These are phyloP conservation scores for Rutstroemia sp. DNA, from an alignment of 2,329 filamentous ascomycete genomes.

Conservation along the genomic window DNA sequence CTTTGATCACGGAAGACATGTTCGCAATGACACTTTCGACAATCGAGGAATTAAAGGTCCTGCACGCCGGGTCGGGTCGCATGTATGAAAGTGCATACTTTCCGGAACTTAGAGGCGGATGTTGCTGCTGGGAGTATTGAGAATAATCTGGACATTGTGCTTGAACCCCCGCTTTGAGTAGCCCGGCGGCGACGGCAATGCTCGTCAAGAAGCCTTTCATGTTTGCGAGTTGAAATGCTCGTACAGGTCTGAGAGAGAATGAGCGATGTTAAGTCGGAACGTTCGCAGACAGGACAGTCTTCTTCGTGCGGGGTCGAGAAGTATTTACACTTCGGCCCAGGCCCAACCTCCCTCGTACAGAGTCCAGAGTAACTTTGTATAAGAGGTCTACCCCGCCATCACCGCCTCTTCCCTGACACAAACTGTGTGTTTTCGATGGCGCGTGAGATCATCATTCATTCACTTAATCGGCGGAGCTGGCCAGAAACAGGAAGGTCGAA, in stretches of 20 bases:
- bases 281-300: background rate
- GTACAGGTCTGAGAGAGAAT: background rate
- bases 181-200: background rate
- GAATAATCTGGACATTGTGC: slow-evolving; percentile 57
- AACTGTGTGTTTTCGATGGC: background rate
- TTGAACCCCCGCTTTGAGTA: background rate
- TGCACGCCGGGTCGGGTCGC: slow-evolving; percentile 66
- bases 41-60: slow-evolving; percentile 69
- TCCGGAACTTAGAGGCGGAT: slow-evolving; percentile 70
- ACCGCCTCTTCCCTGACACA: background rate
- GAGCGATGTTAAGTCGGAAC: too few species aligned
- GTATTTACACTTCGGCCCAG: background rate
- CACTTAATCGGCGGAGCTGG: too few species aligned
- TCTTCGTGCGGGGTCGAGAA: background rate
- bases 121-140: slow-evolving; percentile 48
- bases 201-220: background rate
- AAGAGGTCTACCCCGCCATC: slow-evolving; percentile 1
- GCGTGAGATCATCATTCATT: slow-evolving; percentile 5
- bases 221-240: background rate
- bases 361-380: background rate
- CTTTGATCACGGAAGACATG: slow-evolving; percentile 61
- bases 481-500: too few species aligned
- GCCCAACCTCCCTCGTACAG: background rate
- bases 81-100: slow-evolving; percentile 71
- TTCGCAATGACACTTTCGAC: slow-evolving; percentile 70